Percentiles rank a stretch among this genome's conserved stretches.
phyloP scores from a whole-genome alignment of 495 filamentous ascomycete genomes.

The Apiosordaria backusii region DNA sequence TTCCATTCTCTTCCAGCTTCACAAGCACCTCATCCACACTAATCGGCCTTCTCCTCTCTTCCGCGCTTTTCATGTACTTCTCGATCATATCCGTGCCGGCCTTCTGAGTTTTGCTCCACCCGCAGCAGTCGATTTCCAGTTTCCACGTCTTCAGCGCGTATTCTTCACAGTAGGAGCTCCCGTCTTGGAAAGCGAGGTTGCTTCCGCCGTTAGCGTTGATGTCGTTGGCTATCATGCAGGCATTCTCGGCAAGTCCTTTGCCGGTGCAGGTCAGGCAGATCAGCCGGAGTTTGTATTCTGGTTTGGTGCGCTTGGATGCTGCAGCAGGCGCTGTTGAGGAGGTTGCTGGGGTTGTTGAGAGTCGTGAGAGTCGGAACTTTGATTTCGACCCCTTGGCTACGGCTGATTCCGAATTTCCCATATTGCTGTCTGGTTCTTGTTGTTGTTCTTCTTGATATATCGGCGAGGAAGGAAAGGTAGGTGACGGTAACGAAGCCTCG shows the following conservation, averaged over 20 bases:
- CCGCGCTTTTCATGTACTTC: not conserved
- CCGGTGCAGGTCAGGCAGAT: slow-evolving; percentile 1
- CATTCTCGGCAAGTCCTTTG: not conserved
- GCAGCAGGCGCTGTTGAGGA: not conserved
- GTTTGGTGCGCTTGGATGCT: slow-evolving; percentile 5
- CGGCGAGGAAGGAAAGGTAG: not conserved
- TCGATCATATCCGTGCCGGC: not conserved
- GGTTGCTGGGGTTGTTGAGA: not conserved
- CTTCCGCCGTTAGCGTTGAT: not conserved
- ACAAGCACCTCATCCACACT: not conserved
- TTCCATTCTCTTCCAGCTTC: slow-evolving; percentile 3
- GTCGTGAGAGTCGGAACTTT: not conserved
- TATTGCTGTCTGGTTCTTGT: not conserved
- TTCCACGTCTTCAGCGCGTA: not conserved
- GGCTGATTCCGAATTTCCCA: not conserved
- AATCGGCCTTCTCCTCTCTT: not conserved
- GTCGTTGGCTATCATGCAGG: slow-evolving; percentile 1
- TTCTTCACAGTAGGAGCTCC: not conserved
- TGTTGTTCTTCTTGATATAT: not conserved
- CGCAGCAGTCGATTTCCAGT: slow-evolving; percentile 1
- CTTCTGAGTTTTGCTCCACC: not conserved
- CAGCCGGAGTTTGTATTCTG: not conserved
- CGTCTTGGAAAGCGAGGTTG: not conserved
- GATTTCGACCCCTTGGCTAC: not conserved
- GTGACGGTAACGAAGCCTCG: slow-evolving; percentile 4